Percentiles rank a stretch among this genome's conserved stretches.
Conservation (phyloP, 768 basidiomycete genomes). For the Lactifluus hygrophoroides region DNA sequence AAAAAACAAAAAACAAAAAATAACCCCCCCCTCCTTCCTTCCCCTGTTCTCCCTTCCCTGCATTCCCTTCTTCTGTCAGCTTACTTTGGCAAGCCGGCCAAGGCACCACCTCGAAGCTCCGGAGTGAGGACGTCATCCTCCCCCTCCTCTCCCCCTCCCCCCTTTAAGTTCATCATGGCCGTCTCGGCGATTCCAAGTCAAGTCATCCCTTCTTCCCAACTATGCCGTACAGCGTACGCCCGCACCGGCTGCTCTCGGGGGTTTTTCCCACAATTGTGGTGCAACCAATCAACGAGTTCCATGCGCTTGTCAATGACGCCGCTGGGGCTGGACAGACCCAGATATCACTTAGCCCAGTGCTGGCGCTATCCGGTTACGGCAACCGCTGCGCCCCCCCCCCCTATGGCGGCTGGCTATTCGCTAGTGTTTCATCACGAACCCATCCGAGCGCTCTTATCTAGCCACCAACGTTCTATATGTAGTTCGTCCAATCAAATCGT, state of each 20-base stretch:
- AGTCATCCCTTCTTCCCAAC: background rate
- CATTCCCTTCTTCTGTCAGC: background rate
- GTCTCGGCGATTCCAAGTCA: slow-evolving; percentile 6
- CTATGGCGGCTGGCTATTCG: slow-evolving; percentile 12
- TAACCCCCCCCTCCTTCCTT: background rate
- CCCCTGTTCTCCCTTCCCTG: background rate
- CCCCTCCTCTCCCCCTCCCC: background rate
- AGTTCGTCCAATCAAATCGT: slow-evolving; percentile 8
- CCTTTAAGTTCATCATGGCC: background rate
- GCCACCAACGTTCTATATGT: background rate
- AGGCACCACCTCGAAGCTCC: background rate
- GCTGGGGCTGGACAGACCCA: slow-evolving; percentile 15
- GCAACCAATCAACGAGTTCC: slow-evolving; percentile 11
- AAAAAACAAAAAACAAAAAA: too few species aligned
- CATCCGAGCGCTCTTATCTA: background rate
- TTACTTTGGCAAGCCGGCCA: background rate
- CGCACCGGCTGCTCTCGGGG: slow-evolving; percentile 6
- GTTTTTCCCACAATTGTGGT: slow-evolving; percentile 14
- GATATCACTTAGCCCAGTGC: slow-evolving; percentile 13
- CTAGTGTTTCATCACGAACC: slow-evolving; percentile 14
- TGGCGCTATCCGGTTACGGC: slow-evolving; percentile 10
- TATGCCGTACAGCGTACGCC: slow-evolving; percentile 2
- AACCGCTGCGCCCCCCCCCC: slow-evolving; percentile 2
- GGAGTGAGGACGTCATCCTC: background rate
- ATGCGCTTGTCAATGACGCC: slow-evolving; percentile 13